Conservation (phyloP, 306 rosid genomes). For the Prunus salicina region DNA sequence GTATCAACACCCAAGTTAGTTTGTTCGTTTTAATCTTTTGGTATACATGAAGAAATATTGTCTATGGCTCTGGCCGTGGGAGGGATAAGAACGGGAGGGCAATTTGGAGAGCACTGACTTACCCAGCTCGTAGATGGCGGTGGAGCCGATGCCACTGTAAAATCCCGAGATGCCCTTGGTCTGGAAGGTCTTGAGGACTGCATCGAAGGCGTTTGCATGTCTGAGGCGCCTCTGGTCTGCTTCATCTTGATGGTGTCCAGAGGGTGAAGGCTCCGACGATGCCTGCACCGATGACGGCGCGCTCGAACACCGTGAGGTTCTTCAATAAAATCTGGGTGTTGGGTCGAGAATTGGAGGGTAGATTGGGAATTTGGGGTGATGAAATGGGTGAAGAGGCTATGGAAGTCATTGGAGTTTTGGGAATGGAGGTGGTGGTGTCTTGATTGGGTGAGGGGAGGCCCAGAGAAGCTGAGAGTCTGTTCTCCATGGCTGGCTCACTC, state of each 20-base stretch:
- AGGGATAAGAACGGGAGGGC: no score
- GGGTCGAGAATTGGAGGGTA: conserved; percentile 27
- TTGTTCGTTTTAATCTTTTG: no score
- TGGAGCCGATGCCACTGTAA: conserved; percentile 79
- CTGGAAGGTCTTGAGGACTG: conserved; percentile 43
- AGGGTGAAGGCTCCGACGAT: conserved; percentile 98
- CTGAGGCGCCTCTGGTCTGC: conserved; percentile 81
- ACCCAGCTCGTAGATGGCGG: conserved; percentile 84
- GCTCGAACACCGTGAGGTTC: conserved; percentile 67
- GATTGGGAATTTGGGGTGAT: conserved; percentile 16
- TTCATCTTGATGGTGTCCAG: conserved; percentile 85
- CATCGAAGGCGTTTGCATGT: conserved; percentile 60
- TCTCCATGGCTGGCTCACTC: conserved; percentile 47
- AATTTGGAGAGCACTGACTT: conserved; percentile 60
- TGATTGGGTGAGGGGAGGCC: conserved; percentile 52
- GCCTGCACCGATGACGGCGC: conserved; percentile 86
- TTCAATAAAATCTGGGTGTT: conserved; percentile 41
- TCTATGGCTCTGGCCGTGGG: conserved; percentile 91
- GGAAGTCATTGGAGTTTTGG: conserved; percentile 20
- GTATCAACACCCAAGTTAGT: no score
- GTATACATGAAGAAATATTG: conserved; percentile 28
- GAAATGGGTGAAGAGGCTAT: conserved; percentile 50
- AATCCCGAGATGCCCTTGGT: conserved; percentile 62
- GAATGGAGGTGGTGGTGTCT: conserved; percentile 1
- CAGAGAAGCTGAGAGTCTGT: conserved; percentile 66